Percentiles rank a stretch among this genome's conserved stretches.
phyloP scores from a whole-genome alignment of 495 filamentous ascomycete genomes.

The Evernia prunastri region DNA sequence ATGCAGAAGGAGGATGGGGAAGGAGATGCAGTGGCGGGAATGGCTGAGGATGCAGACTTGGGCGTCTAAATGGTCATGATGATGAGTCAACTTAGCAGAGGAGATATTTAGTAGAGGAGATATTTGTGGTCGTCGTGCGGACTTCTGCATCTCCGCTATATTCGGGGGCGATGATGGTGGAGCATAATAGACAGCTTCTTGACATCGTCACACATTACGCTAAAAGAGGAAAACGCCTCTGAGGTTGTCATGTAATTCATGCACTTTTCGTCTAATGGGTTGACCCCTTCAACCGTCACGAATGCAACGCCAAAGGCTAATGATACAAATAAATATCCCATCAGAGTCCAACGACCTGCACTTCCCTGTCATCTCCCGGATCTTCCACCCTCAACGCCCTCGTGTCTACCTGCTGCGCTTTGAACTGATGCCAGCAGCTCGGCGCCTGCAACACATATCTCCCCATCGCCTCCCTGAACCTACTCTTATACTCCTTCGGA shows the following conservation, averaged over 20 bases:
- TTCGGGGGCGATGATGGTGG: neutral
- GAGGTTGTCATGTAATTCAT: neutral
- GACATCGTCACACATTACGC: neutral
- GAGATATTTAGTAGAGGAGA: neutral
- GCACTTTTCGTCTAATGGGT: neutral
- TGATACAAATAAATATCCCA: neutral
- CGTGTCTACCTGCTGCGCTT: conserved; percentile 43
- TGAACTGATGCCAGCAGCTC: conserved; percentile 71
- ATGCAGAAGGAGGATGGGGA: conserved; percentile 18
- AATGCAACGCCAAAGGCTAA: conserved; percentile 7
- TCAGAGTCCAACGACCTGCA: conserved; percentile 14
- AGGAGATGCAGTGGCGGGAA: neutral
- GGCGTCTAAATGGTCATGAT: neutral
- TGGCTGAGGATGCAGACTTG: neutral
- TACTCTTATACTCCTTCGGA: conserved; percentile 93
- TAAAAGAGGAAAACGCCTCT: neutral
- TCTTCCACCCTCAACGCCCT: conserved; percentile 36
- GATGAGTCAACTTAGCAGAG: neutral
- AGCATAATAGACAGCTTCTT: neutral
- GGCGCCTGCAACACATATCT: conserved; percentile 75
- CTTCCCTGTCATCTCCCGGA: conserved; percentile 21
- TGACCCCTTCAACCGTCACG: neutral
- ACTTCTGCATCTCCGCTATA: neutral
- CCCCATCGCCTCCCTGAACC: conserved; percentile 95
- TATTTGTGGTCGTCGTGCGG: neutral